phyloP scores from a whole-genome alignment of 495 filamentous ascomycete species.

The Penicillium crystallinum region DNA sequence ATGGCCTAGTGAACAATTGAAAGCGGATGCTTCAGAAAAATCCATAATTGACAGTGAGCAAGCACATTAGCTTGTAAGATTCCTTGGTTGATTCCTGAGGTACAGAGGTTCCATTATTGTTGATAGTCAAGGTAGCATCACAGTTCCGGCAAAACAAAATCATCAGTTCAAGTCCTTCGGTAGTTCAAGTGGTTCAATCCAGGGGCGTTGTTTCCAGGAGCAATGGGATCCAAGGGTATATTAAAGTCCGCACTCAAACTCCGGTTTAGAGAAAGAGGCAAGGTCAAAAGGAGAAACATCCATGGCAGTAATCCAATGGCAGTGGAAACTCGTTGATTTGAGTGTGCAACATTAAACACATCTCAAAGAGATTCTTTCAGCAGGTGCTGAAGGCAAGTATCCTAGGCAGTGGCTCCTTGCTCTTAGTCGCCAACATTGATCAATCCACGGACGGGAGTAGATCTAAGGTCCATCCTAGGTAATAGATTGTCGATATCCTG shows the following conservation, averaged over 20 bases:
- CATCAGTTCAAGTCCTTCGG: slow-evolving; percentile 8
- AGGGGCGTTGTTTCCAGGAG: slow-evolving; percentile 11
- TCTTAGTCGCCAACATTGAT: slow-evolving; percentile 24
- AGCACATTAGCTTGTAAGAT: slow-evolving; percentile 14
- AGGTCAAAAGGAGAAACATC: slow-evolving; percentile 19
- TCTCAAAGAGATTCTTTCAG: slow-evolving; percentile 38
- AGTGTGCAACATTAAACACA: slow-evolving; percentile 47
- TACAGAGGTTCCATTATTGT: slow-evolving; percentile 7
- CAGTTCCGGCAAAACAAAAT: slow-evolving; percentile 12
- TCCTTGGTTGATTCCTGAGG: slow-evolving; percentile 9
- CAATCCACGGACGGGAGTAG: not conserved
- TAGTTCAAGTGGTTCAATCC: slow-evolving; percentile 8
- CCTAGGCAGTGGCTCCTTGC: slow-evolving; percentile 23
- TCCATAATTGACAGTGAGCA: slow-evolving; percentile 13
- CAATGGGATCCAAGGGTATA: slow-evolving; percentile 17
- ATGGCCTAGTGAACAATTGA: slow-evolving; percentile 10
- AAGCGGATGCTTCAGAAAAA: slow-evolving; percentile 11
- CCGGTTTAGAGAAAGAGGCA: slow-evolving; percentile 28
- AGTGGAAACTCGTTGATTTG: slow-evolving; percentile 16
- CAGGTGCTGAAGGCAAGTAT: slow-evolving; percentile 30
- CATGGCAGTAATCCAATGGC: slow-evolving; percentile 16
- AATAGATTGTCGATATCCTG: slow-evolving; percentile 17
- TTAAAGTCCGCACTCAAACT: slow-evolving; percentile 21
- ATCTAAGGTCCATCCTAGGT: slow-evolving; percentile 16
- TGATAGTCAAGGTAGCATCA: slow-evolving; percentile 10